Base-by-base conservation (phyloP, 305 asterid genomes). In the Stenogyne calaminthoides region DNA sequence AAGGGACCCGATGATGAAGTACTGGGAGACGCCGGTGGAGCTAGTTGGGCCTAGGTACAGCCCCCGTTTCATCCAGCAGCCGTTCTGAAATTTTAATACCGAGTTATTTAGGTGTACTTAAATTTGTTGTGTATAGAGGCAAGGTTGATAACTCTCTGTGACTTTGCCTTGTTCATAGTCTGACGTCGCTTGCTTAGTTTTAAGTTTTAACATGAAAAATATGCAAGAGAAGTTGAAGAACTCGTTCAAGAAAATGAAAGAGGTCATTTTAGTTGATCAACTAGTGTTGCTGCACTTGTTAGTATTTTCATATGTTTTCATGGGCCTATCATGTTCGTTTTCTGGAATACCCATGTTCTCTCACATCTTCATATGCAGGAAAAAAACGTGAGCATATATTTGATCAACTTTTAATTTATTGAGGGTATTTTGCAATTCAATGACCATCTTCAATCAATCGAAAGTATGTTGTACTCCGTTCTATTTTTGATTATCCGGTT, bases 61-160 rank as follows among this genome's bases (percentile, higher is more conserved):
- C 81, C 94, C 96, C 3, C 96, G 97, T 39, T 83, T 79, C 88
- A 93, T 93, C 88, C 97, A 93, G 79, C 98, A 89, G 87, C 97
- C 97, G 5, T 97, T 91, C 73, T 94, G 83, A 88, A 86, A 61
- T 2, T 57, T 60, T 16, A 66, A 55, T 25, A 69, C 20, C n/a
- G 66, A 27, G 14, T 9, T 20, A 29, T 56, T 74, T 71, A 72
- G 81, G 77, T 69, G 77, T 69, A 36, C 51, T 60, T 73, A 68
- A 67, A 14, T 3, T 74, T 71, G 37, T 80, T 81, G 76, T 87
- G 96, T 83, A 77, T 82, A 78, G 86, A 51, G 75, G 86, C 92
- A 84, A 85, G 87, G 87, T 81, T 82, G 85, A 76, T 40, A 75
- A 42, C 69, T 71, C 81, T 71, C 80, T 82, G 82, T 80, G 25